Evolutionary conservation across 305 asterid species (phyloP).

Genomic region (Ilex paraguariensis): DNA sequence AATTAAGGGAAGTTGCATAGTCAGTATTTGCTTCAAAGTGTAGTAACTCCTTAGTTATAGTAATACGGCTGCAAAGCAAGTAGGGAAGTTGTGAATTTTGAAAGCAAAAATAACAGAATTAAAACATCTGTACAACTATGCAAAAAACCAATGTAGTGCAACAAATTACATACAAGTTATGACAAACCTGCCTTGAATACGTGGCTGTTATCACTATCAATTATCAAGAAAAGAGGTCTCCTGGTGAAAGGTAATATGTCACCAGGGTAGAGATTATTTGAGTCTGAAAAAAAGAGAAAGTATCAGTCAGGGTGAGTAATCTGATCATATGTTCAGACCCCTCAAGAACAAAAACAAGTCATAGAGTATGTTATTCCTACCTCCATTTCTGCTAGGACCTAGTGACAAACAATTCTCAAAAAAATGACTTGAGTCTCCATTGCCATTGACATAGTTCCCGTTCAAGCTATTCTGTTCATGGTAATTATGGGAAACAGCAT

Average conservation of each 20-base stretch:
- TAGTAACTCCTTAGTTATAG: too few relatives aligned
- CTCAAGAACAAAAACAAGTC: neutral
- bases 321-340: neutral
- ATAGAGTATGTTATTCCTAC: slow-evolving; percentile 23
- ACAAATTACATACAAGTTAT: slow-evolving; percentile 46
- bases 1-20: too few relatives aligned
- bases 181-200: slow-evolving; percentile 99
- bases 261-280: slow-evolving; percentile 81
- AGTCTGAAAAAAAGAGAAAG: slow-evolving; percentile 45
- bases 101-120: too few relatives aligned
- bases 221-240: slow-evolving; percentile 80
- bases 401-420: slow-evolving; percentile 60
- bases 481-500: slow-evolving; percentile 30
- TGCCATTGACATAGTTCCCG: slow-evolving; percentile 44
- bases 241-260: slow-evolving; percentile 94
- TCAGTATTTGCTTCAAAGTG: too few relatives aligned
- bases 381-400: slow-evolving; percentile 85
- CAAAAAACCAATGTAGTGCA: slow-evolving; percentile 7
- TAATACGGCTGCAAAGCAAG: neutral
- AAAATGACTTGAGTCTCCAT: slow-evolving; percentile 39
- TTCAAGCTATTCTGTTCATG: slow-evolving; percentile 44
- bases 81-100: too few relatives aligned
- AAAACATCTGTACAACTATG: too few relatives aligned
- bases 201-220: slow-evolving; percentile 94
- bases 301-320: slow-evolving; percentile 1